Percentiles rank a stretch among this genome's conserved stretches.
These are phyloP conservation scores for Cladophialophora carrionii DNA, from an alignment of 2,329 filamentous ascomycete genomes.

Conservation along the genomic window DNA sequence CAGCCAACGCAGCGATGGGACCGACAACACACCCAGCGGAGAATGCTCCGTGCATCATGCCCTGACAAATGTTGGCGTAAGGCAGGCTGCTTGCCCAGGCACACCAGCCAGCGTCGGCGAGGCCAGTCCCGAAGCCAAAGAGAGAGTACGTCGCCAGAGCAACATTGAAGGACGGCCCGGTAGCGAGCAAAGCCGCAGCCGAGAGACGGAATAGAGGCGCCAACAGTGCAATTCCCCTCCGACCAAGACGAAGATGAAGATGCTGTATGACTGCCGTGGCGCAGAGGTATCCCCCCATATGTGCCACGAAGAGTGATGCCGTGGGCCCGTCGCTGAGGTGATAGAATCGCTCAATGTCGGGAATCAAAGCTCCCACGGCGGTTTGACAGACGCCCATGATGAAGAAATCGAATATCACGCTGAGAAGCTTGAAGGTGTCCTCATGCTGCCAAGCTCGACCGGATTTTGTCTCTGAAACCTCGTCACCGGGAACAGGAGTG, in stretches of 20 bases:
- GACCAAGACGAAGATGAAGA: slow-evolving; percentile 49
- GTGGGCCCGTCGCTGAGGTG: slow-evolving; percentile 49
- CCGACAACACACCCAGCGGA: slow-evolving; percentile 47
- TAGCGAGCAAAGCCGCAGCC: slow-evolving; percentile 40
- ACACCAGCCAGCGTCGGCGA: slow-evolving; percentile 52
- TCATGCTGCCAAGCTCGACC: background rate
- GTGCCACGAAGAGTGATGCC: slow-evolving; percentile 52
- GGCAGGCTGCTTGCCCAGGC: slow-evolving; percentile 51
- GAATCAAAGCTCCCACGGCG: slow-evolving; percentile 38
- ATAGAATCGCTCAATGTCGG: slow-evolving; percentile 48
- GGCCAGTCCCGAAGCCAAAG: slow-evolving; percentile 46
- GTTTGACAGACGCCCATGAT: slow-evolving; percentile 16
- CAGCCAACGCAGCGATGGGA: slow-evolving; percentile 44
- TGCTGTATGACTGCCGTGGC: slow-evolving; percentile 48
- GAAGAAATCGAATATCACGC: slow-evolving; percentile 19
- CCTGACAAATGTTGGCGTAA: slow-evolving; percentile 48
- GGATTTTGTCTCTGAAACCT: background rate
- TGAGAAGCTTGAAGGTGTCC: slow-evolving; percentile 17
- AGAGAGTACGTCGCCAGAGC: slow-evolving; percentile 43
- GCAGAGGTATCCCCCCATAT: slow-evolving; percentile 51
- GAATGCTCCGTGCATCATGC: slow-evolving; percentile 49
- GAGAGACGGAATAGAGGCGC: slow-evolving; percentile 47
- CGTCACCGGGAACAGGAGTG: background rate
- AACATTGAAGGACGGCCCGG: slow-evolving; percentile 42
- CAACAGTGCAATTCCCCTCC: slow-evolving; percentile 49